Base-by-base conservation (phyloP, 1,284 basidiomycete genomes). In the Agroathelia rolfsii region DNA sequence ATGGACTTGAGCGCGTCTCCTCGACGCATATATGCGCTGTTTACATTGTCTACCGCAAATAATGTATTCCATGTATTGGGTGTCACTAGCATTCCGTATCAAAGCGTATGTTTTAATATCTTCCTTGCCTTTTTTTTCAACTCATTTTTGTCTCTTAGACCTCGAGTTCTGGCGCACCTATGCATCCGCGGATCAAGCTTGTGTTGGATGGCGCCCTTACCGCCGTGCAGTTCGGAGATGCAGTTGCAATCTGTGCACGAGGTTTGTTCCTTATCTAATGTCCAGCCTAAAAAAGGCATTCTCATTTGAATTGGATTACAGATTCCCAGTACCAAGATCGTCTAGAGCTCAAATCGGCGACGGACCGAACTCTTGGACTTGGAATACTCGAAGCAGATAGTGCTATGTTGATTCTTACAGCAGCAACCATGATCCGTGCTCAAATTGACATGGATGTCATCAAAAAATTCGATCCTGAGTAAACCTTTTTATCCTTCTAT, bases 181-280 rank as follows among this genome's bases (percentile, higher is more conserved):
- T 73, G 42, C 78, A 78, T 46, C 79, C 82, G 21, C 65, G 75
- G 31, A 62, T 86, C 36, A 69, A 70, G 35, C 58, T 76, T 11
- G 53, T 83, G 17, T 56, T 62, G 9, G 64, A 60, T 13, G 79
- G 76, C 17, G 57, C 64, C 18, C 46, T 82, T 6, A 56, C 76
- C 20, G 63, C 67, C 32, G 65, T 84, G 5, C 72, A 83, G 43
- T 86, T 84, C 43, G 79, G 80, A 11, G 81, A 86, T 51, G 75
- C 79, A 2, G 69, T 84, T n/a, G 73, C 76, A 5, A 55, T 85
- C 8, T 78, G 76, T 49, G 67, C 77, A 28, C 64, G 68, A 59
- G 69, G 81, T 79, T 44, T 8, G 56, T 39, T 12, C 14, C 32
- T n/a, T n/a, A 18, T 27, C 4, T 30, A n/a, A n/a, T n/a, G n/a